Base-by-base conservation (phyloP, 2,329 filamentous ascomycete species). In the Xylaria sp. region DNA sequence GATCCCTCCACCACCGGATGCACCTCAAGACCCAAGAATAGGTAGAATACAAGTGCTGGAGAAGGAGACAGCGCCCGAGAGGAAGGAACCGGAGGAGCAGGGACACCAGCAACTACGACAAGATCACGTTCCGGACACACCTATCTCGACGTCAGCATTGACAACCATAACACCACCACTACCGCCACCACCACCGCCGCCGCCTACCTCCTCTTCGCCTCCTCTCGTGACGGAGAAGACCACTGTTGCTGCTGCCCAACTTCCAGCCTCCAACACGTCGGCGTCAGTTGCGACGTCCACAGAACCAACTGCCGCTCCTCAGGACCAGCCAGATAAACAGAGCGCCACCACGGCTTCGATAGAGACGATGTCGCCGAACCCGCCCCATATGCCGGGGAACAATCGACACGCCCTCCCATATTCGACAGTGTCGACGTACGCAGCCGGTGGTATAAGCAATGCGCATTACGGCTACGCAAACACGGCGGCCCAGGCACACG, bases 361-460 rank as follows among this genome's bases (percentile, higher is more conserved):
- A 53, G 64, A 64, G 65, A 65, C 62, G 54, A 73, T 73, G 71
- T 71, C 70, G 64, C 70, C 70, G 58, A 68, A 69, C 51, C 68
- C 65, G 39, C 63, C 67, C 58, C 68, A 68, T 50, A 68, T 65
- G 52, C 65, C 65, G 8, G 70, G 71, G 23, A 66, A 66, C 30
- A 61, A 64, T 60, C 69, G 69, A 60, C 69, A 69, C 55, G 48
- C 68, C 53, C 58, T 69, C 13, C 63, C 64, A 54, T 73, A 72
- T 57, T 60, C 68, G 48, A 66, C 65, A 19, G 65, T 65, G 49
- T 63, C 67, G n/a, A 63, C 67, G 19, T 72, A 72, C 54, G 61
- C 65, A 55, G 57, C 69, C 13, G 61, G 68, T 23, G 61, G 66
- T 49, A 69, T 73, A 65, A 63, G 61, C 48, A 66, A 61, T 52